A percentile compares a stretch with the other conserved stretches of the same genome.
Evolutionary conservation across 2,329 filamentous ascomycete genomes (phyloP).

Genomic region (Colletotrichum trifolii): DNA sequence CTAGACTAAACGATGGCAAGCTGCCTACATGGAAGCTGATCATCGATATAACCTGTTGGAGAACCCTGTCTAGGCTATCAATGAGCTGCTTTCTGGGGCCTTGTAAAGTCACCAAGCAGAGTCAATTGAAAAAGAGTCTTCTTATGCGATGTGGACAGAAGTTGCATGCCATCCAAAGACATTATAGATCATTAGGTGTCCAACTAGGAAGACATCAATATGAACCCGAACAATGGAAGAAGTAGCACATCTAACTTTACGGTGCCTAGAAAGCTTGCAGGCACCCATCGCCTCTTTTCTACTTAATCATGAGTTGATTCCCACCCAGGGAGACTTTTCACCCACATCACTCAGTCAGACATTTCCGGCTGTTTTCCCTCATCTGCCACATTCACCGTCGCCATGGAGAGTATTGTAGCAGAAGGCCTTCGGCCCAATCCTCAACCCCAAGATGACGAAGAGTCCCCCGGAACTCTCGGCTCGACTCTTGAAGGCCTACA

Average conservation of each 20-base stretch:
- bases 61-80: background rate
- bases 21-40: background rate
- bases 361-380: background rate
- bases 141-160: background rate
- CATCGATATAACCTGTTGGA: background rate
- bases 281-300: background rate
- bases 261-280: background rate
- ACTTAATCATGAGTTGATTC: background rate
- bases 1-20: background rate
- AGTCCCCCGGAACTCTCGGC: background rate
- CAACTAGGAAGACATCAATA: background rate
- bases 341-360: background rate
- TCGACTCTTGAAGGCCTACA: constrained; percentile 20
- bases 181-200: background rate
- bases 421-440: background rate
- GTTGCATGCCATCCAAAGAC: background rate
- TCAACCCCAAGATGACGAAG: background rate
- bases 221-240: background rate
- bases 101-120: background rate
- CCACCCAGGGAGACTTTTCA: background rate
- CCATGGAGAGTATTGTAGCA: background rate
- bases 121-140: background rate
- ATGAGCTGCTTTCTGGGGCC: background rate
- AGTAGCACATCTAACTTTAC: background rate
- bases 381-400: background rate